Evolutionary conservation across 2,329 filamentous ascomycete species (phyloP), one percentile per base, ranked within the genome.

Genomic region (Paecilomyces dactylethromorphus): DNA sequence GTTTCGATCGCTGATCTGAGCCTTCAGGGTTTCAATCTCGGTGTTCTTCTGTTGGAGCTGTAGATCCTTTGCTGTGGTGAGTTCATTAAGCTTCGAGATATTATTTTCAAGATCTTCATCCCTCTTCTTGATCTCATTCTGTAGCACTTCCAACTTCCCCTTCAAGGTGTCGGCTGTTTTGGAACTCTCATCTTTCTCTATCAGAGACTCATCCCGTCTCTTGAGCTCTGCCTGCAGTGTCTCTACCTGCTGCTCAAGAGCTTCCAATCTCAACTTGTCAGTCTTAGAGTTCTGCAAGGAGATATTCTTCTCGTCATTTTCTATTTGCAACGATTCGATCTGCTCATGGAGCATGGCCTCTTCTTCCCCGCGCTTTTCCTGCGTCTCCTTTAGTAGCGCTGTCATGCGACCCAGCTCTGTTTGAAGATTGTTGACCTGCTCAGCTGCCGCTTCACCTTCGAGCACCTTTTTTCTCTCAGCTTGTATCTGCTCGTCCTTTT

Each of bases 341-440:
- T 70, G 66, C 56, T 73, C 68, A n/a, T 63, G 71, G 2, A 73
- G 61, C 13, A 62, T 51, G 3, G 60, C 56, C 50, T 68, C 66
- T 1, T 73, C 39, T 10, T 10, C 67, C 3, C 57, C 62, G 5
- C 62, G 59, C 22, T 65, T 63, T 6, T 58, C 62, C 31, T 70
- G 63, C 2, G 70, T 56, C 24, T 73, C 68, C 3, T 69, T 64
- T 4, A 76, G 56, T 12, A 69, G 59, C 11, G 59, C 56, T 3
- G 67, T 64, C 54, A 73, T 74, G 18, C 61, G 65, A 57, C 74
- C 67, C n/a, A 77, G 45, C 56, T 76, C 74, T 8, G 63, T 58
- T 56, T 75, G 72, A n/a, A 77, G 65, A 35, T 75, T 69, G 10
- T 68, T 68, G 56, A 75, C 71, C 60, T 77, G 72, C 45, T 75